Evolutionary conservation across 23 red algal species (phyloP).

Genomic region (Pyropia haitanensis): DNA sequence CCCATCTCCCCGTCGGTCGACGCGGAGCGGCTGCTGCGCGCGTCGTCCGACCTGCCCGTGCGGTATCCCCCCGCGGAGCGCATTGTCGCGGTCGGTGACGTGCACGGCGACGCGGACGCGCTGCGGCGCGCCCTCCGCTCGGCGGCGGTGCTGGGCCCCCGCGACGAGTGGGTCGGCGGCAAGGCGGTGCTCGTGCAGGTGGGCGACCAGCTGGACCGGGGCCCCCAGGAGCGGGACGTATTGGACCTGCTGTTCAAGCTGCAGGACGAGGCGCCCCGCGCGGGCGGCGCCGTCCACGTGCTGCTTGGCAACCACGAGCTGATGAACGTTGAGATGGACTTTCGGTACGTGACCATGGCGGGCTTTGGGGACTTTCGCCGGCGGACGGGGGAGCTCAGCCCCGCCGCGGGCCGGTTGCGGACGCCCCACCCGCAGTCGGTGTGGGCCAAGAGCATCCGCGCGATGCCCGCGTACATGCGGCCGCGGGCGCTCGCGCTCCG

Average conservation of each 20-base stretch:
- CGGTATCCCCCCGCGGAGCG: constrained; percentile 30
- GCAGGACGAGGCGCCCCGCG: constrained; percentile 42
- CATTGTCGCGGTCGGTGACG: constrained; percentile 86
- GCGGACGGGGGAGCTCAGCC: not conserved
- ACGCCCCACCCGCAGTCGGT: not conserved
- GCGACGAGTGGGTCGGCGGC: constrained; percentile 62
- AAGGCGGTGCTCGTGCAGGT: constrained; percentile 83
- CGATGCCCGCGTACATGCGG: constrained; percentile 26
- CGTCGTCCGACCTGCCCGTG: not conserved
- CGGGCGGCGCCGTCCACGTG: constrained; percentile 72
- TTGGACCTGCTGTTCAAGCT: constrained; percentile 64
- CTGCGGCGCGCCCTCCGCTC: constrained; percentile 33
- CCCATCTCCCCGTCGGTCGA: too few species aligned
- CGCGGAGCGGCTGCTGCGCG: too few species aligned
- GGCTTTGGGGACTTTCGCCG: constrained; percentile 73
- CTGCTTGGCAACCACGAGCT: constrained; percentile 96
- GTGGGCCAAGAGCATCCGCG: constrained; percentile 18
- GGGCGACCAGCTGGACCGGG: constrained; percentile 85
- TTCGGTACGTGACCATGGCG: constrained; percentile 80
- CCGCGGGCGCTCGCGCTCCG: constrained; percentile 25
- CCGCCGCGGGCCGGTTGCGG: not conserved
- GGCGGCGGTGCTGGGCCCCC: constrained; percentile 46
- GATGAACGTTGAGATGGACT: constrained; percentile 92
- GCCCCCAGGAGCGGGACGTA: constrained; percentile 66
- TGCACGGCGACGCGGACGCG: constrained; percentile 86